phyloP scores from a whole-genome alignment of 768 basidiomycete species.

The Leccinum pellstonianum region DNA sequence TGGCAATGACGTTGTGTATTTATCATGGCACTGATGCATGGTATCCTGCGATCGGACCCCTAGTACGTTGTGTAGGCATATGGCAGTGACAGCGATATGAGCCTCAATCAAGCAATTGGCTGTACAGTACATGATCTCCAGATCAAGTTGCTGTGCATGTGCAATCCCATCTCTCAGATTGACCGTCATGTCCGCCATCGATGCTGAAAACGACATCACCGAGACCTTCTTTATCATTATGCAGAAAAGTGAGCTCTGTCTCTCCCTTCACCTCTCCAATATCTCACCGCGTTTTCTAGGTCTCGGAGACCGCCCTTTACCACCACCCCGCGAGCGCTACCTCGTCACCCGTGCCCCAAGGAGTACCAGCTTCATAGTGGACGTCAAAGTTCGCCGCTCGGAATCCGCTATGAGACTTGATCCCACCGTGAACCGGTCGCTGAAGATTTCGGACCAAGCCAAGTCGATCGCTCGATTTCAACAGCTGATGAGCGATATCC shows the following conservation, averaged over 20 bases:
- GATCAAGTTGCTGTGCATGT: neutral
- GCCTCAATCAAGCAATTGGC: neutral
- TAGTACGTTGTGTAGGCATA: neutral
- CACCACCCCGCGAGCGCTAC: slow-evolving; percentile 58
- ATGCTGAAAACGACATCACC: neutral
- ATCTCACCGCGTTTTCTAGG: neutral
- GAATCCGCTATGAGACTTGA: slow-evolving; percentile 44
- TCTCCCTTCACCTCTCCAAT: neutral
- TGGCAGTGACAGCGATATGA: neutral
- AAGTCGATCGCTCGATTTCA: slow-evolving; percentile 41
- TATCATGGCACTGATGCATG: neutral
- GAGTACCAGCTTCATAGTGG: slow-evolving; percentile 42
- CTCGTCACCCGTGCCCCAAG: slow-evolving; percentile 43
- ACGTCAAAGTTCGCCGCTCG: slow-evolving; percentile 43
- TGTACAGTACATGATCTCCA: neutral
- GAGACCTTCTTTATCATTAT: slow-evolving; percentile 5
- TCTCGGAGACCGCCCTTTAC: slow-evolving; percentile 61
- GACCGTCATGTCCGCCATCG: neutral
- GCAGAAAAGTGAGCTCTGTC: slow-evolving; percentile 3
- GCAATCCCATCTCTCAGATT: neutral
- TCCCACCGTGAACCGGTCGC: slow-evolving; percentile 43
- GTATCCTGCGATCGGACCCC: neutral
- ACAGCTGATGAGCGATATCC: slow-evolving; percentile 52
- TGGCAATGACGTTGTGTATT: neutral
- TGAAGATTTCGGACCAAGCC: slow-evolving; percentile 30